Percentiles rank a stretch among this genome's conserved stretches.
These are phyloP conservation scores for Penicillium mononematosum DNA, from an alignment of 495 filamentous ascomycete species.

Conservation along the genomic window DNA sequence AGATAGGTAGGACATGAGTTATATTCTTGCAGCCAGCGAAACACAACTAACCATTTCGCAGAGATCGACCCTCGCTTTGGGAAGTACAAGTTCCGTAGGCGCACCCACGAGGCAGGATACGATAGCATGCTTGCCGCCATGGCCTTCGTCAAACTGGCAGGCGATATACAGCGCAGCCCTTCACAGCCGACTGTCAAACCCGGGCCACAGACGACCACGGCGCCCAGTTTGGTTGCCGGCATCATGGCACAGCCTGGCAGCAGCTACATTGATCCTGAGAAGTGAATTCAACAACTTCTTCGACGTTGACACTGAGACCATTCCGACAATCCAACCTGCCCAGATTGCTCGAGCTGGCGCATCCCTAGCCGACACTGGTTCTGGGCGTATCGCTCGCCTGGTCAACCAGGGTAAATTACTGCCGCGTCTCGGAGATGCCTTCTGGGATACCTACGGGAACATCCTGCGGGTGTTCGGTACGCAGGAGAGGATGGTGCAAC, in stretches of 20 bases:
- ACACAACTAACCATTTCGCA: constrained; percentile 9
- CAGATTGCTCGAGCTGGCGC: background rate
- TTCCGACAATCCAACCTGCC: background rate
- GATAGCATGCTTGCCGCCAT: constrained; percentile 70
- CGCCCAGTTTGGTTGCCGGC: background rate
- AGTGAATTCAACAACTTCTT: constrained; percentile 11
- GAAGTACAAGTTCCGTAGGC: constrained; percentile 46
- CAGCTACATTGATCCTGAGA: background rate
- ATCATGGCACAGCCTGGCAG: background rate
- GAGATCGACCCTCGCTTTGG: constrained; percentile 39
- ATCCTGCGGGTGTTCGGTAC: constrained; percentile 65
- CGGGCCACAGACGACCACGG: background rate
- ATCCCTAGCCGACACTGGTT: constrained; percentile 8
- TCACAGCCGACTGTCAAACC: background rate
- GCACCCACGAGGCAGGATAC: constrained; percentile 68
- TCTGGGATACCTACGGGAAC: constrained; percentile 66
- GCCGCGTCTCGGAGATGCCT: constrained; percentile 48
- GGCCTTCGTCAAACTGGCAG: constrained; percentile 60
- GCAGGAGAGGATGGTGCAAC: constrained; percentile 51
- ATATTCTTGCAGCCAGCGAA: background rate
- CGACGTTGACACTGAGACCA: background rate
- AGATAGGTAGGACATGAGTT: constrained; percentile 44
- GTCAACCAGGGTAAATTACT: constrained; percentile 37
- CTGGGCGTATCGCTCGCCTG: constrained; percentile 5
- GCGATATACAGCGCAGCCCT: constrained; percentile 41